Evolutionary conservation across 352 stramenopile species (phyloP), one percentile per base, ranked within the genome.

Genomic region (Phytophthora crassamura): DNA sequence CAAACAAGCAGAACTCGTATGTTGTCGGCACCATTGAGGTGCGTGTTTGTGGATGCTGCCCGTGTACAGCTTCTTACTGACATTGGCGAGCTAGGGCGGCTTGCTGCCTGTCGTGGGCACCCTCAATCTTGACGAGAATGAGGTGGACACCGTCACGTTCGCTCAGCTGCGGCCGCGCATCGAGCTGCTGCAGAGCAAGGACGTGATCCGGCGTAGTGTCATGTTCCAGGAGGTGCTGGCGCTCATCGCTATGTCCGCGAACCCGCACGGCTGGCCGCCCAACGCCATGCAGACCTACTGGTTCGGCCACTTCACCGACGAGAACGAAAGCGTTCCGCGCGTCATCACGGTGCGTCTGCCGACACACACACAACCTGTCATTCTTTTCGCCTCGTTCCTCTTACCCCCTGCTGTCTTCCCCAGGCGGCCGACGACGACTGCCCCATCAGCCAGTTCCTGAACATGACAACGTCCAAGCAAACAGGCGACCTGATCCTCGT

Each of bases 191-290:
- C 71, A 87, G 48, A 71, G 72, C 55, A 81, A 86, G 46, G 77
- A 84, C 36, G 84, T 91, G 71, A 82, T 89, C 41, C 70, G 85
- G 14, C 84, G 86, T 25, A 90, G 75, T 50, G 49, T 82, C 45
- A 75, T 93, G 64, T 94, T 91, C 67, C 86, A 94, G 51, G 86
- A 94, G 53, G 80, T 90, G 33, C 51, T 94, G 32, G 60, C 81
- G 43, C 78, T 91, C 45, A 87, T 88, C 56, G 71, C 72, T 7
- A 70, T 67, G 35, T 86, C 78, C 36, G 52, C 77, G 4, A 93
- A 93, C 33, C 82, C 84, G 12, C 82, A 93, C 56, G 18, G 66
- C 25, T 93, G 84, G 84, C 84, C 82, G 3, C 38, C 69, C 5
- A 91, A 80, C 42, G 69, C 80, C 36, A 64, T 88, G 57, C 84